phyloP scores from a whole-genome alignment of 495 filamentous ascomycete genomes.

The Staphylotrichum longicolle region DNA sequence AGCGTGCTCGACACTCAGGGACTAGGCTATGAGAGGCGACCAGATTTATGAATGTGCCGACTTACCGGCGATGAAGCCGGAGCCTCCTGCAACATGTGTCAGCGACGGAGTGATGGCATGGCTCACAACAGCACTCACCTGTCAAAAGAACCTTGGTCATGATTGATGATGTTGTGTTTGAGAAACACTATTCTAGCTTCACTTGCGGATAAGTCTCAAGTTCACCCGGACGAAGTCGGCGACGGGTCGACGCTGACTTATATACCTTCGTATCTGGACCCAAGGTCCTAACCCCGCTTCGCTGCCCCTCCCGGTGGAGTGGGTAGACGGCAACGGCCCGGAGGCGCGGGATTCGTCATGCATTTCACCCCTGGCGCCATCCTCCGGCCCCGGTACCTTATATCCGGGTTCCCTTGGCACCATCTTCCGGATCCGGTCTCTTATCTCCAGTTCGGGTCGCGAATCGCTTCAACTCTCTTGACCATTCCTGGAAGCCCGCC shows the following conservation, averaged over 20 bases:
- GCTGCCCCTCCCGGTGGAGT: slow-evolving; percentile 1
- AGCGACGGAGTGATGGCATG: background rate
- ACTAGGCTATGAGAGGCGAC: too few species aligned
- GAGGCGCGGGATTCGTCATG: background rate
- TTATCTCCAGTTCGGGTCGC: too few species aligned
- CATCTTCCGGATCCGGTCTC: too few species aligned
- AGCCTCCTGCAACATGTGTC: slow-evolving; percentile 38
- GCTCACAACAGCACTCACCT: slow-evolving; percentile 38
- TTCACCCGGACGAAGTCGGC: background rate
- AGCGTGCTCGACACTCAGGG: too few species aligned
- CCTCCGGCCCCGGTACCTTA: background rate
- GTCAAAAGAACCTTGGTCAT: slow-evolving; percentile 63
- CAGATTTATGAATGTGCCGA: background rate
- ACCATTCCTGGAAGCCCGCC: too few species aligned
- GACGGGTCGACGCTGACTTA: background rate
- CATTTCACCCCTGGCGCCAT: background rate
- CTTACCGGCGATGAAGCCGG: slow-evolving; percentile 52
- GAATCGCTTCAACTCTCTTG: too few species aligned
- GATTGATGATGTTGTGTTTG: slow-evolving; percentile 15
- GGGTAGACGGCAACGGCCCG: background rate
- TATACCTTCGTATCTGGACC: background rate
- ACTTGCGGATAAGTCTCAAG: background rate
- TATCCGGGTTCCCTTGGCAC: background rate
- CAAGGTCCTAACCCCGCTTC: background rate
- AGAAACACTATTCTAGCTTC: background rate